A percentile compares a stretch with the other conserved stretches of the same genome.
Conservation (phyloP, 2,329 filamentous ascomycete species). For the Sporothrix globosa region DNA sequence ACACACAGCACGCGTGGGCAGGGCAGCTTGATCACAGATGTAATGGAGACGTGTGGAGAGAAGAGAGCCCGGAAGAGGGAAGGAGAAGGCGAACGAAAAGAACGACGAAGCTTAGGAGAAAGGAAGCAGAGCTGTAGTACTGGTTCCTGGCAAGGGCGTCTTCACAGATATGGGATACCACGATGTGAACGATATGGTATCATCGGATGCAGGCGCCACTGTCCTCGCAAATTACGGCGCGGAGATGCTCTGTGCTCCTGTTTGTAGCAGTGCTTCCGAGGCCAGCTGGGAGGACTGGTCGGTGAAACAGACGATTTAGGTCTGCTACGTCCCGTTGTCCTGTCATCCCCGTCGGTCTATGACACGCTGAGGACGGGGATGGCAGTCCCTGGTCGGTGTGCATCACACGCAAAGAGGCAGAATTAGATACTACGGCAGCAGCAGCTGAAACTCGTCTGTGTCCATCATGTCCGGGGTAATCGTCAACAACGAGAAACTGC, state of each 20-base stretch:
- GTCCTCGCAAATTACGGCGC: too few species aligned
- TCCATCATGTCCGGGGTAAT: background rate
- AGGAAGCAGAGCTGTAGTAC: background rate
- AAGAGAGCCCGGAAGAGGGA: background rate
- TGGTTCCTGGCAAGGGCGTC: too few species aligned
- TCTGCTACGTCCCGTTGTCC: background rate
- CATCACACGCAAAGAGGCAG: conserved; percentile 5
- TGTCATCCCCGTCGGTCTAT: conserved; percentile 1
- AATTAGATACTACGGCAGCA: background rate
- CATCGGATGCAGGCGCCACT: too few species aligned
- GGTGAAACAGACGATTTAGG: background rate
- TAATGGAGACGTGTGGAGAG: conserved; percentile 9
- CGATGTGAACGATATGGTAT: too few species aligned
- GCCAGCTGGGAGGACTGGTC: background rate
- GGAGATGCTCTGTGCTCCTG: too few species aligned
- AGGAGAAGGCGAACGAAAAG: background rate
- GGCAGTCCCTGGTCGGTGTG: conserved; percentile 3
- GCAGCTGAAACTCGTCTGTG: conserved; percentile 24
- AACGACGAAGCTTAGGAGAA: background rate
- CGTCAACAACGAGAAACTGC: background rate
- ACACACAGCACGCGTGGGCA: background rate
- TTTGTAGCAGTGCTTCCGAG: too few species aligned
- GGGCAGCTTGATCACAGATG: background rate
- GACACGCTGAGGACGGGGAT: too few species aligned
- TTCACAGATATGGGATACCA: too few species aligned